These are phyloP conservation scores for Penicillium malachiteum DNA, from an alignment of 495 filamentous ascomycete species.

Conservation along the genomic window DNA sequence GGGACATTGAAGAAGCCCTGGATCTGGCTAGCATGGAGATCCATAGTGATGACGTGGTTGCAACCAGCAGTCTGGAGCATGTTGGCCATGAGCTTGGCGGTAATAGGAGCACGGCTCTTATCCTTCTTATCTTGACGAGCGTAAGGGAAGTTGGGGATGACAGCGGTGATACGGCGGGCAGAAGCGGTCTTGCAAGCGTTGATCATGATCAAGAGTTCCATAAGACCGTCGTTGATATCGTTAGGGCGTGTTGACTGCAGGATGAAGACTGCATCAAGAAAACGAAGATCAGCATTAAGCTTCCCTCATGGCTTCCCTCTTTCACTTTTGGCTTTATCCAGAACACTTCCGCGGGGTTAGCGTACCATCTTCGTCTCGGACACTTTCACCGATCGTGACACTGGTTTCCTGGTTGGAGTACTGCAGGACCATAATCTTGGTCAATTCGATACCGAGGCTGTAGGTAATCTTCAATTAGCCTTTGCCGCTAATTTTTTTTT, in stretches of 20 bases:
- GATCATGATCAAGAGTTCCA: constrained; percentile 99
- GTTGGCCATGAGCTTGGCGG: constrained; percentile 92
- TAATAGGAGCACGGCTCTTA: constrained; percentile 82
- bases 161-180: constrained; percentile 87
- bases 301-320: background rate
- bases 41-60: constrained; percentile 89
- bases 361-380: constrained; percentile 91
- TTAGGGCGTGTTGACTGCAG: constrained; percentile 92
- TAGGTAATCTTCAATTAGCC: constrained; percentile 1
- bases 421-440: constrained; percentile 89
- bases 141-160: constrained; percentile 96
- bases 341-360: background rate
- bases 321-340: constrained; percentile 2
- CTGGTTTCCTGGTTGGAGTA: constrained; percentile 98
- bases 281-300: constrained; percentile 15
- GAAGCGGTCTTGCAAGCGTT: constrained; percentile 97
- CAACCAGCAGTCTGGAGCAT: constrained; percentile 94
- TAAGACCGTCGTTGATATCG: constrained; percentile 97
- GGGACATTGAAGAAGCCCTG: constrained; percentile 97
- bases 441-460: constrained; percentile 89
- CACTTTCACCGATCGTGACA: constrained; percentile 94
- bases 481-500: constrained; percentile 6
- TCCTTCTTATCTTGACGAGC: constrained; percentile 99
- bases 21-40: constrained; percentile 63
- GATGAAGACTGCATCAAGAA: constrained; percentile 73